Percentiles rank a stretch among this genome's conserved stretches.
phyloP scores from a whole-genome alignment of 2,329 filamentous ascomycete species.

The Aspergillus udagawae region DNA sequence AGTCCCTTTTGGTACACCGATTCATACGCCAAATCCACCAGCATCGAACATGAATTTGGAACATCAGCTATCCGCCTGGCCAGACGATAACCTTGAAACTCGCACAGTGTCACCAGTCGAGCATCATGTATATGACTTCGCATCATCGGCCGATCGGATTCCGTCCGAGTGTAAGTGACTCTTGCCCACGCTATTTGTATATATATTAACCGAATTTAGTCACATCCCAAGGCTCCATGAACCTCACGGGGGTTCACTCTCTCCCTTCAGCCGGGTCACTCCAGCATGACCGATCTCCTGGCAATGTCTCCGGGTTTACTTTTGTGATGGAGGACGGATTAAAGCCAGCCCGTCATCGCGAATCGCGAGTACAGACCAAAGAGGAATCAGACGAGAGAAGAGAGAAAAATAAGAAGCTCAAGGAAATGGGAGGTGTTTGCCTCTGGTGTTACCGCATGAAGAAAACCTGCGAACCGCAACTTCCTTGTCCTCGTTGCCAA shows the following conservation, averaged over 20 bases:
- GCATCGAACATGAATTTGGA: not conserved
- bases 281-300: not conserved
- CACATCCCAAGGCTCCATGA: not conserved
- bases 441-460: slow-evolving; percentile 25
- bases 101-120: not conserved
- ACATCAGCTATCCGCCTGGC: not conserved
- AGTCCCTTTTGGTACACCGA: not conserved
- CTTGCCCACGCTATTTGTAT: not conserved
- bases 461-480: slow-evolving; percentile 20
- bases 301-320: not conserved
- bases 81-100: not conserved
- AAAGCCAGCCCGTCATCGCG: not conserved
- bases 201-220: not conserved
- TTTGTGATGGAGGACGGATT: slow-evolving; percentile 14
- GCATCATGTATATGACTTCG: not conserved
- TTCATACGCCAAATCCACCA: not conserved
- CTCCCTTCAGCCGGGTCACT: not conserved
- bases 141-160: not conserved
- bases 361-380: slow-evolving; percentile 6
- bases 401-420: slow-evolving; percentile 16
- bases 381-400: slow-evolving; percentile 13
- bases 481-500: slow-evolving; percentile 19
- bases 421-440: slow-evolving; percentile 24
- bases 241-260: not conserved
- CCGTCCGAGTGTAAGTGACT: not conserved